Evolutionary conservation across 2,329 filamentous ascomycete genomes (phyloP), one percentile per base, ranked within the genome.

Genomic region (Byssothecium circinans): DNA sequence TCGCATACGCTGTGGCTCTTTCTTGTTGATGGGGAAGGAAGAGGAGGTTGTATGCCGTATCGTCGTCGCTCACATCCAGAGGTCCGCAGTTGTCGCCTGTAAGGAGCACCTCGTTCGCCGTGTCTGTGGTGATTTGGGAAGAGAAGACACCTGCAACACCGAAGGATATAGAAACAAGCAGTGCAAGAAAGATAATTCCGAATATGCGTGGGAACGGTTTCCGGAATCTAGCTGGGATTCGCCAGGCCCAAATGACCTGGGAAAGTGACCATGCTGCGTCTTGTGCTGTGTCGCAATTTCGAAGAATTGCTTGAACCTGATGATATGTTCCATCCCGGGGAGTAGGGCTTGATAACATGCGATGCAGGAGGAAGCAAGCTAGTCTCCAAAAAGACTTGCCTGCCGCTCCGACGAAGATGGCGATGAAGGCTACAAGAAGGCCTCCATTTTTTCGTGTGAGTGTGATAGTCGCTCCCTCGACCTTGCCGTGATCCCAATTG

Each of bases 371-470:
- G 20, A 49, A 52, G 12, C 39, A 49, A 3, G 11, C 35, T 7
- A 55, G 34, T 30, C 44, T 43, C 49, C 41, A 49, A 11, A 47
- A 36, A n/a, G 50, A 48, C 23, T 52, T 52, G 15, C 54, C 54
- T 4, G 47, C 45, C 29, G 50, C 50, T 8, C 56, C 54, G 22
- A 53, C 50, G 23, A 71, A 72, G 12, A 68, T 57, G 11, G 70
- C 67, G 1, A 69, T 27, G 43, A 71, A 71, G 4, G 67, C 65
- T 19, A 68, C 64, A 14, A 73, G 47, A 1, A 72, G 41, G n/a
- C 55, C 63, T 4, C 64, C 71, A 38, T 68, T 53, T 1, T 49
- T 45, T 4, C 53, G 52, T 0, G 45, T 57, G 0, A 72, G 50
- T 0, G 70, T 73, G 12, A 71, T 45, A 0, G 69, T 73, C 3